Percentiles rank a stretch among this genome's conserved stretches.
phyloP scores from a whole-genome alignment of 73 alveolate species.

The Paramecium sonneborni region DNA sequence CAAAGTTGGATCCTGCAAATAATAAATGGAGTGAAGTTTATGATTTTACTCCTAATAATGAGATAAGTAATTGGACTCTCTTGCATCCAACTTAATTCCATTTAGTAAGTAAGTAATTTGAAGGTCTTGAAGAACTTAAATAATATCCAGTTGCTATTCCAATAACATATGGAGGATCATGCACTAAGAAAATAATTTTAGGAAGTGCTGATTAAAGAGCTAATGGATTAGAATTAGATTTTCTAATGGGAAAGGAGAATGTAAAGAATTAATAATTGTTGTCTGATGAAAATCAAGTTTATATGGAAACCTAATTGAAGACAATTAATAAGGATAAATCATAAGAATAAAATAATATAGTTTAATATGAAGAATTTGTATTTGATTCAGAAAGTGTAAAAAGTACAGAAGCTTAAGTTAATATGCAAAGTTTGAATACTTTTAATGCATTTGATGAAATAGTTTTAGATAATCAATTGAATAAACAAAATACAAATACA shows the following conservation, averaged over 20 bases:
- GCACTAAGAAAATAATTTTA: constrained; percentile 4
- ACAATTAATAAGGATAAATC: not conserved
- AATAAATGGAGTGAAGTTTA: constrained; percentile 82
- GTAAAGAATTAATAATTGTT: not conserved
- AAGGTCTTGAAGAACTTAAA: constrained; percentile 71
- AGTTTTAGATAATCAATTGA: not conserved
- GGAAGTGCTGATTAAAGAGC: constrained; percentile 58
- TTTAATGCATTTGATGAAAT: constrained; percentile 17
- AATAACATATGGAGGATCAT: constrained; percentile 77
- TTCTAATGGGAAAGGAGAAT: constrained; percentile 26
- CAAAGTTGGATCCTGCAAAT: constrained; percentile 65
- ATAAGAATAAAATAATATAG: not conserved
- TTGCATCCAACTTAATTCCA: constrained; percentile 71
- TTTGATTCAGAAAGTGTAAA: constrained; percentile 19
- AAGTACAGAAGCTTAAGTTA: constrained; percentile 12
- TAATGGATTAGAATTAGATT: constrained; percentile 24
- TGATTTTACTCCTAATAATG: constrained; percentile 76
- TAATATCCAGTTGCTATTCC: constrained; percentile 72
- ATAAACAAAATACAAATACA: not conserved
- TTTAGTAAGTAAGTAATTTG: constrained; percentile 58
- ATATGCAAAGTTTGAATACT: not conserved
- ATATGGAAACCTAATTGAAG: not conserved
- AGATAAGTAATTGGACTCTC: constrained; percentile 66
- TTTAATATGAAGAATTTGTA: not conserved
- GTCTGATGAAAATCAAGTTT: not conserved